Percentiles rank a stretch among this genome's conserved stretches.
phyloP scores from a whole-genome alignment of 345 rosid species.

The Arabidopsis thaliana region DNA sequence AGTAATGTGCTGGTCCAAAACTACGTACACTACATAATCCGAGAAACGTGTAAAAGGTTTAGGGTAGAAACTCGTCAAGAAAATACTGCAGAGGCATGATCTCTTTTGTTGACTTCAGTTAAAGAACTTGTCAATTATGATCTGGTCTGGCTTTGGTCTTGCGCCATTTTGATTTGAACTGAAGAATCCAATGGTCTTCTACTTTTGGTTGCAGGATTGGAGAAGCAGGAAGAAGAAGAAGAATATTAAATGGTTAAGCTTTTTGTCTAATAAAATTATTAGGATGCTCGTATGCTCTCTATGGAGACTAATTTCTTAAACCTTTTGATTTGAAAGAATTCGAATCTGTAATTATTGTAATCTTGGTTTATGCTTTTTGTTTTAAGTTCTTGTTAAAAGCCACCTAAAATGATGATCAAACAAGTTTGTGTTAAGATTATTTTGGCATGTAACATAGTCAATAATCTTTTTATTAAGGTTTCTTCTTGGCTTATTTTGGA shows the following conservation, averaged over 20 bases:
- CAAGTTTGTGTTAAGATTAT: too few species aligned
- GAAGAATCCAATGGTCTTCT: slow-evolving; percentile 10
- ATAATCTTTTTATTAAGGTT: too few species aligned
- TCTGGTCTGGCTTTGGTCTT: slow-evolving; percentile 9
- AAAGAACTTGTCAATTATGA: background rate
- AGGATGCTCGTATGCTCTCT: too few species aligned
- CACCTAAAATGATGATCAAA: too few species aligned
- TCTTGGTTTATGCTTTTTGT: too few species aligned
- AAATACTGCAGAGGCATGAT: slow-evolving; percentile 1
- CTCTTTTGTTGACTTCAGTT: slow-evolving; percentile 13
- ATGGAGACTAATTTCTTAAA: too few species aligned
- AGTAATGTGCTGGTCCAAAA: too few species aligned
- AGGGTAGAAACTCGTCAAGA: background rate
- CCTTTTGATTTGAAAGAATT: too few species aligned
- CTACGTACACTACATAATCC: too few species aligned
- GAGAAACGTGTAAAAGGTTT: background rate
- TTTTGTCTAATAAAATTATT: background rate
- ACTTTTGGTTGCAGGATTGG: slow-evolving; percentile 38
- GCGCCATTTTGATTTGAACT: slow-evolving; percentile 9
- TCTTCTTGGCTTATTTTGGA: background rate
- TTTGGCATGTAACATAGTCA: too few species aligned
- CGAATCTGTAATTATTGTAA: too few species aligned
- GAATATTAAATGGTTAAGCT: background rate
- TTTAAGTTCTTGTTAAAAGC: too few species aligned
- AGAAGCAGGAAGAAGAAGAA: slow-evolving; percentile 9